phyloP scores from a whole-genome alignment of 176 grass and related monocot species.

The Oryza punctata region DNA sequence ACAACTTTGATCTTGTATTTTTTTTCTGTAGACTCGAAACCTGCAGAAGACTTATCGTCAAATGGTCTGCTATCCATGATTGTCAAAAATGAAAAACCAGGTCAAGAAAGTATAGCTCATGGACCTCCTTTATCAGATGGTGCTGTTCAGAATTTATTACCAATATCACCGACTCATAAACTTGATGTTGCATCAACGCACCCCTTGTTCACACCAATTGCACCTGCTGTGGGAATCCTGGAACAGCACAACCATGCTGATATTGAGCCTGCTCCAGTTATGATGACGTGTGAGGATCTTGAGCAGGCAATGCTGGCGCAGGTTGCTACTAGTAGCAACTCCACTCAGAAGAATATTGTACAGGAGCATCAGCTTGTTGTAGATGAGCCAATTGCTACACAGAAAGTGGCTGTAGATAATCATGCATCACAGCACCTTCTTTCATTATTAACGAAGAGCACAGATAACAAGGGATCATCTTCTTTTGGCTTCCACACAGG shows the following conservation, averaged over 20 bases:
- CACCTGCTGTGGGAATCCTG: constrained; percentile 39
- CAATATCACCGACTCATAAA: constrained; percentile 37
- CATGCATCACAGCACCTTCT: constrained; percentile 89
- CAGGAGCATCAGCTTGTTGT: constrained; percentile 35
- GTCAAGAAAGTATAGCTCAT: constrained; percentile 34
- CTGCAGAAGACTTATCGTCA: constrained; percentile 63
- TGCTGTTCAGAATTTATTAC: constrained; percentile 41
- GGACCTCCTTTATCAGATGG: constrained; percentile 42
- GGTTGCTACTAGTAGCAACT: constrained; percentile 35
- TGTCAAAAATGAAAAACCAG: constrained; percentile 64
- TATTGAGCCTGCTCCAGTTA: constrained; percentile 52
- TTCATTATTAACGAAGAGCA: constrained; percentile 76
- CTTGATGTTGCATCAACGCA: constrained; percentile 42
- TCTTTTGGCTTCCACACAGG: constrained; percentile 43
- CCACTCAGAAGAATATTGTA: constrained; percentile 37
- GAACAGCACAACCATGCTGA: constrained; percentile 45
- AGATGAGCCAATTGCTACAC: constrained; percentile 31
- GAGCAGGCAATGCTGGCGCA: constrained; percentile 85
- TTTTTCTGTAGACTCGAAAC: constrained; percentile 58
- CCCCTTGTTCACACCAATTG: constrained; percentile 28
- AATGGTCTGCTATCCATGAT: constrained; percentile 78
- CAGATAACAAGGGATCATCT: constrained; percentile 46
- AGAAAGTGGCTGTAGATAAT: constrained; percentile 63
- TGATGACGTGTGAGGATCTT: constrained; percentile 95
- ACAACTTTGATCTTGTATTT: constrained; percentile 36